Conservation (phyloP, 805 yeast genomes). For the Suhomyces sp. region DNA sequence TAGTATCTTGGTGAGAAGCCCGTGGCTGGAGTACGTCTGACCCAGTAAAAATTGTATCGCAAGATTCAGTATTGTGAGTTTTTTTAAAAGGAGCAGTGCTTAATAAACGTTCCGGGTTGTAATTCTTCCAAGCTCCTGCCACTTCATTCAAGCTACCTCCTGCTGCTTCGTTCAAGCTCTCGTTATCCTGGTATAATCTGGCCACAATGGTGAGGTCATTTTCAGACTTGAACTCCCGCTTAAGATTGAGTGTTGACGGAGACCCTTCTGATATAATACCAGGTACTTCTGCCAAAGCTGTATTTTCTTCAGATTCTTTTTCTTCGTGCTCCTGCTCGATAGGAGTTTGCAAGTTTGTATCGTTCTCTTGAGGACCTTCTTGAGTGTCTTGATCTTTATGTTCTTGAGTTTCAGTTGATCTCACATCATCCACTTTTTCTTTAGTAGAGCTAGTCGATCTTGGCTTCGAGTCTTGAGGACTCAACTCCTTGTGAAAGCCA, state of each 20-base stretch:
- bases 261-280: neutral
- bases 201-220: neutral
- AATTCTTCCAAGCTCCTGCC: neutral
- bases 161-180: neutral
- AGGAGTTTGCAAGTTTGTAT: neutral
- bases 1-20: neutral
- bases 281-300: neutral
- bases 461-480: neutral
- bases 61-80: neutral
- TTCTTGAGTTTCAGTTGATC: neutral
- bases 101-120: neutral
- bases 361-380: neutral
- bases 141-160: neutral
- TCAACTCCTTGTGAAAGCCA: neutral
- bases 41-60: neutral
- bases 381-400: neutral
- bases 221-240: neutral
- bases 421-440: neutral
- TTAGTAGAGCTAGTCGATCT: neutral
- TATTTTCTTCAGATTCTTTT: neutral
- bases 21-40: neutral
- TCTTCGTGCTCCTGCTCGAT: neutral
- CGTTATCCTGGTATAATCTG: neutral
- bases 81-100: neutral
- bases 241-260: neutral